phyloP scores from a whole-genome alignment of 177 flowering plant genomes.

The Vitis hybrid region DNA sequence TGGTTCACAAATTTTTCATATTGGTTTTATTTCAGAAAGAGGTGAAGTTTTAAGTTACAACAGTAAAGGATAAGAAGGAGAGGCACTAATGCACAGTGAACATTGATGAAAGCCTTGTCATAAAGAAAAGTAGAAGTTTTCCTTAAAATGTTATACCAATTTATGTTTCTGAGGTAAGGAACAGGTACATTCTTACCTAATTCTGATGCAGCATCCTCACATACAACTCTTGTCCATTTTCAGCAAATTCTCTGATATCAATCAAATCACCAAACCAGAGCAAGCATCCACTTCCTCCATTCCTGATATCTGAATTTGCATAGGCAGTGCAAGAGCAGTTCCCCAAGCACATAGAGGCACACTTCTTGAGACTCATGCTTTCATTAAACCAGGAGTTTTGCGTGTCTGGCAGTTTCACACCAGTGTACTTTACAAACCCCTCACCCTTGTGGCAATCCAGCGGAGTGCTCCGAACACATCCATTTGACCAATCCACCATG shows the following conservation, averaged over 20 bases:
- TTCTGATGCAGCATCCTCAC: slow-evolving; percentile 12
- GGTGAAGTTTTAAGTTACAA: no score
- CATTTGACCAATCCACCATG: slow-evolving; percentile 12
- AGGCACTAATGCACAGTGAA: no score
- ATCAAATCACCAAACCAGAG: slow-evolving; percentile 26
- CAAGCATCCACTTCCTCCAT: slow-evolving; percentile 21
- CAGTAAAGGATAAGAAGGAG: no score
- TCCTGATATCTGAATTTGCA: slow-evolving; percentile 7
- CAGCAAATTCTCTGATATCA: slow-evolving; percentile 18
- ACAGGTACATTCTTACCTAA: no score
- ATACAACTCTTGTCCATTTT: slow-evolving; percentile 20
- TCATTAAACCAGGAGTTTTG: slow-evolving; percentile 6
- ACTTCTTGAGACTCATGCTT: slow-evolving; percentile 19
- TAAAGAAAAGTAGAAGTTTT: no score
- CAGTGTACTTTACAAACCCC: slow-evolving; percentile 9
- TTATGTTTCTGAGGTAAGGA: no score
- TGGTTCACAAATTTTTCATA: no score
- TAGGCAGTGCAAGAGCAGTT: slow-evolving; percentile 34
- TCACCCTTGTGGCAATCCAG: slow-evolving; percentile 14
- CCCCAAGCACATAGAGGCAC: slow-evolving; percentile 14
- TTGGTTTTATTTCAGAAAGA: no score
- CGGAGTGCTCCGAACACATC: slow-evolving; percentile 17
- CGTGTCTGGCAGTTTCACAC: slow-evolving; percentile 23
- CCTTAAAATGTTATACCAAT: no score
- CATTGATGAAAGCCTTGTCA: no score